Conservation (phyloP, 1,284 basidiomycete genomes). For the Trichosporon sp. region DNA sequence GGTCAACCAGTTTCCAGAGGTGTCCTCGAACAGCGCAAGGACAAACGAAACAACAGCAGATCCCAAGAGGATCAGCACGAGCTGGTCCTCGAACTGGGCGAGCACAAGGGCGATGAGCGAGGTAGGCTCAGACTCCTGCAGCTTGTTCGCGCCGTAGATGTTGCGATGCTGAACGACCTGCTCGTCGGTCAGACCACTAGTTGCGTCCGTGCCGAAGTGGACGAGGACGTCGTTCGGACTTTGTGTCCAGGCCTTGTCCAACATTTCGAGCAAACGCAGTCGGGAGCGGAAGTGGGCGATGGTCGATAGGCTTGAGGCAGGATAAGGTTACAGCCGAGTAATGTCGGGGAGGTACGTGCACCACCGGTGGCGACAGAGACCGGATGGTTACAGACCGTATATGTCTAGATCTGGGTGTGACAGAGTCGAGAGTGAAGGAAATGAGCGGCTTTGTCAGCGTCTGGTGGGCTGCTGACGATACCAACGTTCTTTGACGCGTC, state of each 20-base stretch:
- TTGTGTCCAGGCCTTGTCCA: slow-evolving; percentile 55
- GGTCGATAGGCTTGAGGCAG: background rate
- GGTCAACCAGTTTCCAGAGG: slow-evolving; percentile 64
- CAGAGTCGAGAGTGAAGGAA: background rate
- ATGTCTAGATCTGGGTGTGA: background rate
- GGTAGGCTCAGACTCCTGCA: slow-evolving; percentile 86
- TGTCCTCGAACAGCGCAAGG: slow-evolving; percentile 80
- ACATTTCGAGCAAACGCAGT: slow-evolving; percentile 37
- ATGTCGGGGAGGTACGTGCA: slow-evolving; percentile 6
- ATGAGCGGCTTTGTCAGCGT: slow-evolving; percentile 7
- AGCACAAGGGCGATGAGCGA: slow-evolving; percentile 91
- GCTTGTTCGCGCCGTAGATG: slow-evolving; percentile 78
- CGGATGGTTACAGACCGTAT: background rate
- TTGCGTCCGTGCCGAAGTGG: slow-evolving; percentile 47
- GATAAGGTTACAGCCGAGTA: slow-evolving; percentile 7
- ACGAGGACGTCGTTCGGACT: slow-evolving; percentile 51
- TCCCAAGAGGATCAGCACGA: slow-evolving; percentile 88
- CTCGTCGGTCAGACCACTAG: slow-evolving; percentile 49
- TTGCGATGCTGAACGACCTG: slow-evolving; percentile 67
- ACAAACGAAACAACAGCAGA: slow-evolving; percentile 89
- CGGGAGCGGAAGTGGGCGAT: background rate
- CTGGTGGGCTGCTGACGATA: background rate
- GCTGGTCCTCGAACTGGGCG: slow-evolving; percentile 96
- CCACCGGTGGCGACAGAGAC: background rate
- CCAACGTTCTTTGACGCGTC: background rate